phyloP scores from a whole-genome alignment of 305 asterid genomes.

The Fraxinus angustifolia region DNA sequence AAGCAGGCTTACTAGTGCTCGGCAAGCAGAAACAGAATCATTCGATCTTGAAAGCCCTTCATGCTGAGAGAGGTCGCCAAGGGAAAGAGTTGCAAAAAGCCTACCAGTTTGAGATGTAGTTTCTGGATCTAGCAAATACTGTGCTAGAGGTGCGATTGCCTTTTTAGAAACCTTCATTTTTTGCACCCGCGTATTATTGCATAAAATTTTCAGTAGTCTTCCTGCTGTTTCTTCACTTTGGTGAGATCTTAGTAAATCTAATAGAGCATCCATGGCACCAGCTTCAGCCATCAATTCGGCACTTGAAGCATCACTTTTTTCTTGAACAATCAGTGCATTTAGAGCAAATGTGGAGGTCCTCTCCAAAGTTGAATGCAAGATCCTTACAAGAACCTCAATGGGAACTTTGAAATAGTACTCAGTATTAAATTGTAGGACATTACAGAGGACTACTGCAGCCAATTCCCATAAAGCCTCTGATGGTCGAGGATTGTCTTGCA shows the following conservation, averaged over 20 bases:
- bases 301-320: constrained; percentile 55
- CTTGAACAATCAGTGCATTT: constrained; percentile 63
- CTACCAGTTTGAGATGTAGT: constrained; percentile 60
- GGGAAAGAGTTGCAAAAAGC: constrained; percentile 78
- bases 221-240: constrained; percentile 68
- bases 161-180: constrained; percentile 72
- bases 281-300: constrained; percentile 72
- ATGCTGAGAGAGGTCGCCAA: constrained; percentile 82
- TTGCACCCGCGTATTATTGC: constrained; percentile 56
- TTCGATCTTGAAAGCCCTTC: constrained; percentile 81
- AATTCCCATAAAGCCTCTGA: constrained; percentile 63
- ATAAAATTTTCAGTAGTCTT: constrained; percentile 66
- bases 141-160: constrained; percentile 81
- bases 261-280: constrained; percentile 72
- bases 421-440: constrained; percentile 50
- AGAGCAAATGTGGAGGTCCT: constrained; percentile 55
- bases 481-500: constrained; percentile 73
- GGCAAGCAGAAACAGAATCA: constrained; percentile 76
- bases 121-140: constrained; percentile 80
- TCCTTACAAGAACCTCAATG: constrained; percentile 62
- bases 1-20: constrained; percentile 63
- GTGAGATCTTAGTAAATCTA: constrained; percentile 80
- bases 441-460: constrained; percentile 70
- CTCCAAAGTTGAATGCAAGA: constrained; percentile 53
- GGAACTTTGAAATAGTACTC: constrained; percentile 60